Conservation (phyloP, 768 basidiomycete species). For the Tricholoma hemisulphureum region DNA sequence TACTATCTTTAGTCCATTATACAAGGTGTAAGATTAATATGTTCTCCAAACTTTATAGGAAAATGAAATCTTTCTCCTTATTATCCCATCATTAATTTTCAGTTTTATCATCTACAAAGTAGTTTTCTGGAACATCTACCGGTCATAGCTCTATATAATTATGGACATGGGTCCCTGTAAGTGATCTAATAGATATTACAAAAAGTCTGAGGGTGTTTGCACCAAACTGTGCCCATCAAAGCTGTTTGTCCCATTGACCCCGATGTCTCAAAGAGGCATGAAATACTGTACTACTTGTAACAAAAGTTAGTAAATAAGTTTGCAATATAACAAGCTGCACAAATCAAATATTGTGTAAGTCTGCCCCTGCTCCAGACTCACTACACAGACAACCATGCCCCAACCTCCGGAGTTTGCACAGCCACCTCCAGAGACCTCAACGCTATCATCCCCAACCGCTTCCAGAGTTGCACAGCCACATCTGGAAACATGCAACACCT, state of each 20-base stretch:
- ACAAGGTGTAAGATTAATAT: neutral
- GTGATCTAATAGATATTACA: neutral
- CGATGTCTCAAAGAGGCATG: neutral
- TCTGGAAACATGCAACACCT: too few species aligned
- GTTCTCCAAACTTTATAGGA: neutral
- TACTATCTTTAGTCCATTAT: neutral
- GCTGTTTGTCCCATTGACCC: neutral
- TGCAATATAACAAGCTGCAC: too few species aligned
- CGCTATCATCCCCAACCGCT: too few species aligned
- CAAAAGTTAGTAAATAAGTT: too few species aligned
- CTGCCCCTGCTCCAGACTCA: too few species aligned
- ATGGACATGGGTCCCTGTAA: neutral
- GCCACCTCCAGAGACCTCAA: too few species aligned
- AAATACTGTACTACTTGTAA: conserved; percentile 46
- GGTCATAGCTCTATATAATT: neutral
- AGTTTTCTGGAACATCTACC: neutral
- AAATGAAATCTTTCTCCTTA: neutral
- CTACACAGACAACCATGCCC: too few species aligned
- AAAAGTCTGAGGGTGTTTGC: neutral
- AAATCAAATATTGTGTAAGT: too few species aligned
- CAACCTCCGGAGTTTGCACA: too few species aligned
- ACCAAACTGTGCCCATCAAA: neutral
- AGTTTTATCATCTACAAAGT: neutral
- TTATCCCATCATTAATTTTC: neutral
- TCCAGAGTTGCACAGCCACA: too few species aligned